Conservation (phyloP, 2,329 filamentous ascomycete species). For the Alternaria metachromatica region DNA sequence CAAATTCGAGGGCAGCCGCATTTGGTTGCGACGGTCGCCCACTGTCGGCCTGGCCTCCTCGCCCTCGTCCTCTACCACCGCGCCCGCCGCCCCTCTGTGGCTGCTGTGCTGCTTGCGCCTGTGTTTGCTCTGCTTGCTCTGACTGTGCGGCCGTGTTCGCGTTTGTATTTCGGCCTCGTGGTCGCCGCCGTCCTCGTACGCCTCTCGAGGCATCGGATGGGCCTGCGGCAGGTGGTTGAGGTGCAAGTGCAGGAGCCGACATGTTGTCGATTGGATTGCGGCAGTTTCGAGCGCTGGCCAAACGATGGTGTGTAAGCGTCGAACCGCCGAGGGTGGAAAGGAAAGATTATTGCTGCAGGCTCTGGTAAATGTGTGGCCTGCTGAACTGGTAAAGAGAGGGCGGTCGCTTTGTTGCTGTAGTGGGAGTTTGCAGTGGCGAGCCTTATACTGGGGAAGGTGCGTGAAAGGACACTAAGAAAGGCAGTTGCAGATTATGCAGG, state of each 20-base stretch:
- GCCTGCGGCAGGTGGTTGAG: constrained; percentile 15
- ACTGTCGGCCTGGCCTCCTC: constrained; percentile 20
- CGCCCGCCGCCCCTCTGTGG: constrained; percentile 28
- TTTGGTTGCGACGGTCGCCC: constrained; percentile 4
- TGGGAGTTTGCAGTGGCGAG: constrained; percentile 25
- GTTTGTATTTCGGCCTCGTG: constrained; percentile 29
- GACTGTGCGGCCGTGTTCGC: constrained; percentile 13
- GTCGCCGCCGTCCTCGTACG: constrained; percentile 27
- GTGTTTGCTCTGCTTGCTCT: constrained; percentile 26
- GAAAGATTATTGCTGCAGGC: constrained; percentile 23
- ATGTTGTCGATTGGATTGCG: constrained; percentile 18
- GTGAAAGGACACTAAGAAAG: constrained; percentile 5
- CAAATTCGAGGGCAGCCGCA: constrained; percentile 3
- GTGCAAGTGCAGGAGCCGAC: constrained; percentile 25
- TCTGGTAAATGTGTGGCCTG: constrained; percentile 40
- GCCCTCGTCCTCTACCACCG: constrained; percentile 25
- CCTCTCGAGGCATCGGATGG: constrained; percentile 22
- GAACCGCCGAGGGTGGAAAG: neutral
- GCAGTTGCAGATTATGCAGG: constrained; percentile 8
- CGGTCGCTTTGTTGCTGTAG: neutral
- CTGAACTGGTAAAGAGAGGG: constrained; percentile 29
- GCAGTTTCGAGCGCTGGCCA: neutral
- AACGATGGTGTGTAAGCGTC: constrained; percentile 4
- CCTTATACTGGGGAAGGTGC: constrained; percentile 11
- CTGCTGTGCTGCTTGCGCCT: constrained; percentile 22